Percentiles rank a stretch among this genome's conserved stretches.
Conservation (phyloP, 2,329 filamentous ascomycete species). For the Cercospora beticola region DNA sequence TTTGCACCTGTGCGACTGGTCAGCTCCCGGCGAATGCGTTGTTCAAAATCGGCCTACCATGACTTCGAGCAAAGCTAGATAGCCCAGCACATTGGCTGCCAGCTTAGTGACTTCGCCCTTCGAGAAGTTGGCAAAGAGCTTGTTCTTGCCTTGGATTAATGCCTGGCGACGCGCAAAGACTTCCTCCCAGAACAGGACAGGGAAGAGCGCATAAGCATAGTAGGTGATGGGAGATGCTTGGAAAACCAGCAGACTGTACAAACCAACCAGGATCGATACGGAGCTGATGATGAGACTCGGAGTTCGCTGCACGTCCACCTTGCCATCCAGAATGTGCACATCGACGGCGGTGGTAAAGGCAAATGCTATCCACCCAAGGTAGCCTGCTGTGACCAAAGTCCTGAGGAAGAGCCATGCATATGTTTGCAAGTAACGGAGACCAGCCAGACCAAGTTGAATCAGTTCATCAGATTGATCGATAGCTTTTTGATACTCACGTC, state of each 20-base stretch:
- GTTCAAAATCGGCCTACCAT: constrained; percentile 51
- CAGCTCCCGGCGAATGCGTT: not conserved
- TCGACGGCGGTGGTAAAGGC: constrained; percentile 86
- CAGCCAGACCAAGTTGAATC: constrained; percentile 73
- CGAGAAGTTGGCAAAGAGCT: constrained; percentile 68
- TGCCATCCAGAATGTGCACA: constrained; percentile 76
- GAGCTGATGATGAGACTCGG: constrained; percentile 63
- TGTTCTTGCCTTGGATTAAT: constrained; percentile 63
- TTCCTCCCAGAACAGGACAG: constrained; percentile 94
- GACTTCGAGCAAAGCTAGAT: constrained; percentile 73
- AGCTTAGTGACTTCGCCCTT: constrained; percentile 59
- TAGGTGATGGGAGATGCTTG: constrained; percentile 81
- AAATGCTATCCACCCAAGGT: constrained; percentile 93
- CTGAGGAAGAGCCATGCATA: constrained; percentile 98
- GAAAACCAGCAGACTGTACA: constrained; percentile 77
- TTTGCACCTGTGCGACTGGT: constrained; percentile 65
- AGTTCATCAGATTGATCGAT: constrained; percentile 76
- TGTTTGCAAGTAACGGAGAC: constrained; percentile 89
- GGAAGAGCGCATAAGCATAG: constrained; percentile 89
- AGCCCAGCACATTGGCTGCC: constrained; percentile 62
- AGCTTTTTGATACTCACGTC: constrained; percentile 68
- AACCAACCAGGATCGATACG: constrained; percentile 68
- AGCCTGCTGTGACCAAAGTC: constrained; percentile 83
- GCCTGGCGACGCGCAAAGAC: constrained; percentile 76
- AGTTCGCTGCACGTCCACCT: constrained; percentile 63